phyloP scores from a whole-genome alignment of 2,329 filamentous ascomycete genomes.

The Xylariaceae sp. region DNA sequence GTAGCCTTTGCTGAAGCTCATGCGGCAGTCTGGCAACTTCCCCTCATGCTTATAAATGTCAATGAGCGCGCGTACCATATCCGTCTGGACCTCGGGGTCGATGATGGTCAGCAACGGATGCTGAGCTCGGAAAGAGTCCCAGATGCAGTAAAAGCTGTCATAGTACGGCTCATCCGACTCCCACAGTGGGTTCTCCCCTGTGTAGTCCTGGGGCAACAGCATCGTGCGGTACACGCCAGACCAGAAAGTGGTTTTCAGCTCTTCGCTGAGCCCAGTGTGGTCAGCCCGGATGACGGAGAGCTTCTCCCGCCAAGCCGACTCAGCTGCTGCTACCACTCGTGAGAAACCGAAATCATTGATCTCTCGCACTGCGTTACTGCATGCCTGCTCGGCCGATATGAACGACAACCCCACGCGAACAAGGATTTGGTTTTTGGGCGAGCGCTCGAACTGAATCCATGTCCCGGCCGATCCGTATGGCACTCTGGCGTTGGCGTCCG shows the following conservation, averaged over 20 bases:
- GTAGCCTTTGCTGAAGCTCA: slow-evolving; percentile 70
- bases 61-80: slow-evolving; percentile 65
- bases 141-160: slow-evolving; percentile 64
- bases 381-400: slow-evolving; percentile 61
- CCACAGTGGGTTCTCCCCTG: slow-evolving; percentile 69
- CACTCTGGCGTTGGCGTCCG: slow-evolving; percentile 29
- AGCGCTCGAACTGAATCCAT: slow-evolving; percentile 55
- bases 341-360: slow-evolving; percentile 62
- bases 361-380: slow-evolving; percentile 62
- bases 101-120: slow-evolving; percentile 67
- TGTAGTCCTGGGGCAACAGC: slow-evolving; percentile 71
- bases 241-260: slow-evolving; percentile 62
- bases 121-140: slow-evolving; percentile 69
- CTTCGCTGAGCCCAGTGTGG: slow-evolving; percentile 46
- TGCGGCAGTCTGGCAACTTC: slow-evolving; percentile 68
- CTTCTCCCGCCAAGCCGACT: slow-evolving; percentile 58
- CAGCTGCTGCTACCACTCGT: slow-evolving; percentile 45
- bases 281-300: slow-evolving; percentile 55
- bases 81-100: slow-evolving; percentile 60
- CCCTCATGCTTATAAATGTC: slow-evolving; percentile 64
- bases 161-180: slow-evolving; percentile 64
- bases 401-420: slow-evolving; percentile 71
- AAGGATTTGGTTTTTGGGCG: slow-evolving; percentile 45
- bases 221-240: slow-evolving; percentile 63
- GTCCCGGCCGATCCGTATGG: slow-evolving; percentile 44